Evolutionary conservation across 2,329 filamentous ascomycete genomes (phyloP), one percentile per base, ranked within the genome.

Genomic region (Hypoxylon sp.): DNA sequence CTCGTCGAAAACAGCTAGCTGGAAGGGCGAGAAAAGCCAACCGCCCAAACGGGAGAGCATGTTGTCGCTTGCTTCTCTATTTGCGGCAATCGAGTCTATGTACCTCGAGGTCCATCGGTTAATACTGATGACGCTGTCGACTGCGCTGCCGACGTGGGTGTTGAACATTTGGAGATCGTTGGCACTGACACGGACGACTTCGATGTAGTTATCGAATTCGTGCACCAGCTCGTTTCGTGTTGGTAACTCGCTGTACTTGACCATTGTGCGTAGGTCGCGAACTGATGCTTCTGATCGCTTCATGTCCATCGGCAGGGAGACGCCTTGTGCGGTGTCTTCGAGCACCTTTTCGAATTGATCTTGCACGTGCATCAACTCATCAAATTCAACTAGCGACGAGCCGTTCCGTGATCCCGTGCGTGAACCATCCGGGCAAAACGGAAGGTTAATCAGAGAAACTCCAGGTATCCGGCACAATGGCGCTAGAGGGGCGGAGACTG

Each of bases 171-270:
- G 89, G 3, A 96, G 84, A 62, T 92, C 89, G 48, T 85, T 83
- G 3, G 91, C 88, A 1, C 91, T 89, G 51, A 86, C 84, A 2
- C 88, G 83, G 1, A 91, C 89, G 0, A 88, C 89, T 8, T 91
- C 88, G 71, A 96, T 88, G 79, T 94, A 97, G 54, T 88, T 88
- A 68, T 92, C 88, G 62, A 97, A 92, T 76, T 95, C 92, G 21
- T 90, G 84, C 3, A 92, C 87, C 11, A 97, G 86, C 78, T 94
- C 91, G 37, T 91, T 86, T 31, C 88, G 88, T 44, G 87, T 88
- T 27, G 89, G 87, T 0, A 96, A 82, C 21, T 88, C 85, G 72
- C 91, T 93, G 79, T 90, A 89, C 42, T 88, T 85, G 35, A 97
- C 91, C 48, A 94, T 84, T 27, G 88, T 90, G 32, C 91, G 88